Base-by-base conservation (phyloP, 208 protist genomes). In the Crithidia mellificae region DNA sequence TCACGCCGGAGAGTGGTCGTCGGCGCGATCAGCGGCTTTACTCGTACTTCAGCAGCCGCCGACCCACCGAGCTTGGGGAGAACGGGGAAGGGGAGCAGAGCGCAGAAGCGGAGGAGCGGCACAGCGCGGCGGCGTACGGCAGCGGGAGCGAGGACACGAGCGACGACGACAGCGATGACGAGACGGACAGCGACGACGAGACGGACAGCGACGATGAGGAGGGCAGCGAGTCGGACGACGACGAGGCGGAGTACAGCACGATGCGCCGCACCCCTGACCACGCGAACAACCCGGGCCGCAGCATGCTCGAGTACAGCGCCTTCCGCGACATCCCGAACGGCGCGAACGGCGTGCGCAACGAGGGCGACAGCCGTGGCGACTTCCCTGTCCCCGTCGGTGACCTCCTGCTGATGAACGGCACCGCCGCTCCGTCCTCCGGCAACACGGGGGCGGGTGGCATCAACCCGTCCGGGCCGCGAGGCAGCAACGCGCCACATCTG, bases 291-390 rank as follows among this genome's bases (percentile, higher is more conserved):
- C 25, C 34, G 4, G 62, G 53, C 1, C 51, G 49, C 3, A 78
- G 72, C 38, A 50, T 22, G 2, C 38, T 70, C 24, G 63, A 76
- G 47, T 76, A 66, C 70, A 76, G 63, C 50, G 54, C 70, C 0
- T 70, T 76, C 12, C 62, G 55, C 38, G 58, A 62, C 27, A 46
- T 46, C 25, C 22, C 44, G 17, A n/a, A 5, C 17, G 38, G 65
- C 20, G 43, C 4, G 2, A 50, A 27, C 50, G 50, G 20, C 6
- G 22, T 68, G 38, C 50, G 24, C 32, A 24, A 19, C 62, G 50
- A 57, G 14, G 34, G 38, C 3, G 44, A 30, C 47, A 53, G 49
- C 32, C 49, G 36, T 12, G 5, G 56, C n/a, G 56, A 63, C 56
- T 63, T 63, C 27, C 12, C 56, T 2, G 43, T 17, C 1, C 25